A percentile compares a stretch with the other conserved stretches of the same genome.
Conservation (phyloP, 331 rosid species). For the Rhamnella rubrinervis region DNA sequence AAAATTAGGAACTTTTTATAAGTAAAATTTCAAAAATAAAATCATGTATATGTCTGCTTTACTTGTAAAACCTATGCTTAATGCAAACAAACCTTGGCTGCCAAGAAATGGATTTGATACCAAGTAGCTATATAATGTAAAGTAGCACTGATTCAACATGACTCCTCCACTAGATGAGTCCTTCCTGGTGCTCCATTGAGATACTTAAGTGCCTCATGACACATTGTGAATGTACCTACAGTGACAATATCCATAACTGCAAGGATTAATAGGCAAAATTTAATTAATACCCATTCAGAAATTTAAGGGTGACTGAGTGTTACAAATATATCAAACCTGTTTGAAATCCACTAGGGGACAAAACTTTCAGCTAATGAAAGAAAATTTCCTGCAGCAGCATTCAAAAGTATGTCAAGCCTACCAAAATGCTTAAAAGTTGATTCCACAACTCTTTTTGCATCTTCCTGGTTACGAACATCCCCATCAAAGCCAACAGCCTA, state of each 20-base stretch:
- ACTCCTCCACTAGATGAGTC: slow-evolving; percentile 48
- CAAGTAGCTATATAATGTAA: no score
- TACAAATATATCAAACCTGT: slow-evolving; percentile 53
- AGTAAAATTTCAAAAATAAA: no score
- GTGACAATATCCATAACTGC: no score
- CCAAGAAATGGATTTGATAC: no score
- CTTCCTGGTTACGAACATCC: slow-evolving; percentile 88
- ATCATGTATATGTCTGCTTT: no score
- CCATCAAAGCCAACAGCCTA: slow-evolving; percentile 83
- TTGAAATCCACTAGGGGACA: slow-evolving; percentile 55
- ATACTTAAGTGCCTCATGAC: slow-evolving; percentile 49
- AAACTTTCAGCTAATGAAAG: slow-evolving; percentile 11
- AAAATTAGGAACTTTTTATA: no score
- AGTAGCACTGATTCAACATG: no score
- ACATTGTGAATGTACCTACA: slow-evolving; percentile 86
- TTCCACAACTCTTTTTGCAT: slow-evolving; percentile 71
- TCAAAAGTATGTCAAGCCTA: no score
- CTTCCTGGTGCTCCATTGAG: slow-evolving; percentile 77
- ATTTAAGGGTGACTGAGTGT: not conserved
- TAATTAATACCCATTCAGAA: no score
- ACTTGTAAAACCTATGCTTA: not conserved
- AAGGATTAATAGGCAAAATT: no score
- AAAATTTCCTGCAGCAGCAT: not conserved
- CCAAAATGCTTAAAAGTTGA: slow-evolving; percentile 26
- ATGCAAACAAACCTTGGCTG: no score